Evolutionary conservation across 2,329 filamentous ascomycete genomes (phyloP).

Genomic region (Rutstroemia sp.): DNA sequence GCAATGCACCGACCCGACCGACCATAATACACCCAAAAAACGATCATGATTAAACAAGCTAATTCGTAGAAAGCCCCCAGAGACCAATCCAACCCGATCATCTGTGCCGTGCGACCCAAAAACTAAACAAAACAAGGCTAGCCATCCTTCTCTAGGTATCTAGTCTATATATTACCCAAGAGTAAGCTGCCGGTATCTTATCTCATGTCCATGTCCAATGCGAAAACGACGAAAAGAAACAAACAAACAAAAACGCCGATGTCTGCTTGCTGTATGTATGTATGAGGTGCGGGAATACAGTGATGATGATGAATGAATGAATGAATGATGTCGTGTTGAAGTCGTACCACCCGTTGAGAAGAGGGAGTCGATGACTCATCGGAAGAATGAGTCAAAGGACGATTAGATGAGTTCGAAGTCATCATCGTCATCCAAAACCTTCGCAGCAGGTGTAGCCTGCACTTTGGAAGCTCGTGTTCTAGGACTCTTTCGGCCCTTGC

Average conservation of each 20-base stretch:
- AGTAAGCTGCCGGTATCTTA: conserved; percentile 5
- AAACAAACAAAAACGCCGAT: not conserved
- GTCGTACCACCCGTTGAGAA: not conserved
- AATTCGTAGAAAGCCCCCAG: not conserved
- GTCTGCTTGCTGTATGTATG: not conserved
- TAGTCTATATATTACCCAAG: not conserved
- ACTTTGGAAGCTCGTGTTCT: conserved; percentile 19
- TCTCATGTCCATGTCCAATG: not conserved
- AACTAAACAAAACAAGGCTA: conserved; percentile 2
- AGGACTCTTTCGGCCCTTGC: conserved; percentile 24
- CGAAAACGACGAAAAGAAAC: not conserved
- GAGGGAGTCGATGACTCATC: not conserved
- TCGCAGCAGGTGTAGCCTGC: no score
- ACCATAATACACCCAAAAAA: conserved; percentile 3
- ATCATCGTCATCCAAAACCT: conserved; percentile 24
- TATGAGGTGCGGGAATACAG: not conserved
- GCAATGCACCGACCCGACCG: not conserved
- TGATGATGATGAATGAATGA: not conserved
- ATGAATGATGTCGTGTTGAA: not conserved
- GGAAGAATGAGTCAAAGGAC: not conserved
- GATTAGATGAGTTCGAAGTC: conserved; percentile 29
- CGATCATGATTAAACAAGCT: no score
- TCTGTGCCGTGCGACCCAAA: not conserved
- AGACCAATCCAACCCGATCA: not conserved
- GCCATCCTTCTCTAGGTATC: conserved; percentile 9